Evolutionary conservation across 768 basidiomycete species (phyloP).

Genomic region (Agaricus sinodeliciosus): DNA sequence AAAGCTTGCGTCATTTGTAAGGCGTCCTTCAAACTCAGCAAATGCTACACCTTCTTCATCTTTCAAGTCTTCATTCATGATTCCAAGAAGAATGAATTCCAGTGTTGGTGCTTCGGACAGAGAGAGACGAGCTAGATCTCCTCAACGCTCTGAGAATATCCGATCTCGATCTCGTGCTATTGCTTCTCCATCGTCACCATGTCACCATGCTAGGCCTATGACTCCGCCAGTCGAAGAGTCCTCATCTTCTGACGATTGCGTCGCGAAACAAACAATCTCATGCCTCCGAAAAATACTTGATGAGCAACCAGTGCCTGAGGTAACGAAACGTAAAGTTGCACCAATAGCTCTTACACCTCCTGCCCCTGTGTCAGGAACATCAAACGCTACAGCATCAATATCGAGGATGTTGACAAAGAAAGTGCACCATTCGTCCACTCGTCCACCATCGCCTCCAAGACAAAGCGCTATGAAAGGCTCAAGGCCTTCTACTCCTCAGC

Average conservation of each 20-base stretch:
- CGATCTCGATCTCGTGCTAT: not conserved
- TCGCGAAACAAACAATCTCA: slow-evolving; percentile 57
- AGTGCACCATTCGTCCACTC: slow-evolving; percentile 51
- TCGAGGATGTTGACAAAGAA: slow-evolving; percentile 69
- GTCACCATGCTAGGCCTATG: slow-evolving; percentile 27
- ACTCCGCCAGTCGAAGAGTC: slow-evolving; percentile 60
- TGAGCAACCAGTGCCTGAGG: slow-evolving; percentile 33
- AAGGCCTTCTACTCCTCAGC: slow-evolving; percentile 2
- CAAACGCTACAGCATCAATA: slow-evolving; percentile 71
- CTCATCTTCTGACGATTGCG: slow-evolving; percentile 44
- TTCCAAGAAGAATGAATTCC: slow-evolving; percentile 7
- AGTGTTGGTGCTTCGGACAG: slow-evolving; percentile 6
- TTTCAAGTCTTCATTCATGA: slow-evolving; percentile 19
- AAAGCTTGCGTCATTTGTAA: slow-evolving; percentile 51
- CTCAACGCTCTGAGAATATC: not conserved
- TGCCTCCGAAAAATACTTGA: slow-evolving; percentile 68
- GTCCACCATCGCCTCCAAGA: slow-evolving; percentile 53
- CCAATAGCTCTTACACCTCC: slow-evolving; percentile 47
- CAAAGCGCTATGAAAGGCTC: slow-evolving; percentile 35
- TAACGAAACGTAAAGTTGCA: slow-evolving; percentile 18
- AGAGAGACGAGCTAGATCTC: not conserved
- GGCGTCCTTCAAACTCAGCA: slow-evolving; percentile 19
- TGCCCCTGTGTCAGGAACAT: slow-evolving; percentile 48
- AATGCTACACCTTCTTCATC: slow-evolving; percentile 31
- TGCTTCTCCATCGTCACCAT: slow-evolving; percentile 1